These are phyloP conservation scores for Calocera cornea DNA, from an alignment of 768 basidiomycete genomes.

Conservation along the genomic window DNA sequence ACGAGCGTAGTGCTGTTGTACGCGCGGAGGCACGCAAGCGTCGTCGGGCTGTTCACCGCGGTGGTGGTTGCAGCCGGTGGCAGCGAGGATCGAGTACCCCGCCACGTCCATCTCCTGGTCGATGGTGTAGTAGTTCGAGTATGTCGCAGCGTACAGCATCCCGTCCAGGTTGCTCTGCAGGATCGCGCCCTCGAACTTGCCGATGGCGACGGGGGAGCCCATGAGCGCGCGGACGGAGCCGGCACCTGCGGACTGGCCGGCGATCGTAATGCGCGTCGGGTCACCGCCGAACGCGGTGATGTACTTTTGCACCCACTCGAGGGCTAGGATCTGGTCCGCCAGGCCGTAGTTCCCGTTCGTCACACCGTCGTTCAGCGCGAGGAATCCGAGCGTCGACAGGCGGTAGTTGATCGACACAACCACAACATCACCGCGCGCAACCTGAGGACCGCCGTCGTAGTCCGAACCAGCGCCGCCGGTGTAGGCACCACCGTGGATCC, in stretches of 20 bases:
- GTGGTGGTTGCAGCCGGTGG: conserved; percentile 28
- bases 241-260: conserved; percentile 31
- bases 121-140: conserved; percentile 38
- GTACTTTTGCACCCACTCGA: conserved; percentile 48
- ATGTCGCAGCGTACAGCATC: conserved; percentile 35
- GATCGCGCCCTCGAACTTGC: conserved; percentile 31
- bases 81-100: conserved; percentile 28
- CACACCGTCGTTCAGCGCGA: neutral
- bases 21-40: conserved; percentile 29
- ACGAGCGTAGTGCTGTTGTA: conserved; percentile 28
- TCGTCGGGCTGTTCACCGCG: conserved; percentile 18
- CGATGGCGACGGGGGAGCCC: conserved; percentile 26
- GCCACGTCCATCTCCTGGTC: conserved; percentile 27
- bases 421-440: neutral
- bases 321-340: conserved; percentile 47
- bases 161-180: conserved; percentile 38
- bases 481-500: conserved; percentile 18
- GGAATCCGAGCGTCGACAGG: conserved; percentile 6
- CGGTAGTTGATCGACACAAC: conserved; percentile 7
- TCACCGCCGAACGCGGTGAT: conserved; percentile 58
- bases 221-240: conserved; percentile 27
- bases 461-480: conserved; percentile 13
- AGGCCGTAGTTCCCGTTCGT: conserved; percentile 28
- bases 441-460: conserved; percentile 10
- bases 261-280: conserved; percentile 34